Percentiles rank a stretch among this genome's conserved stretches.
Evolutionary conservation across 345 rosid species (phyloP).

Genomic region (Atalantia buxifolia): DNA sequence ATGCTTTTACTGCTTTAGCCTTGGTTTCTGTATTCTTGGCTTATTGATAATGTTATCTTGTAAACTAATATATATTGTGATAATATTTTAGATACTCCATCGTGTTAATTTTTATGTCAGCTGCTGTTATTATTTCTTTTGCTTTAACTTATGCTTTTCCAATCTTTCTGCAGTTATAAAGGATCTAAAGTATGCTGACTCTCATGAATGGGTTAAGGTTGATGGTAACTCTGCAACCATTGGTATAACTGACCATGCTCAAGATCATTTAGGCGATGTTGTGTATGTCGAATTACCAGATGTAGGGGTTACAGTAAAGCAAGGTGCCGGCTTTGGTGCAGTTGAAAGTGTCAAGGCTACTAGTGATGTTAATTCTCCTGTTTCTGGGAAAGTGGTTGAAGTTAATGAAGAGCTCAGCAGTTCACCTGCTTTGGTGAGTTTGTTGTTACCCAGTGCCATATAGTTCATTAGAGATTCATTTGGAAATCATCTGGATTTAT

Average conservation of each 20-base stretch:
- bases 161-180: slow-evolving; percentile 50
- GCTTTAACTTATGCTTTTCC: background rate
- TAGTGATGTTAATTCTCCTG: slow-evolving; percentile 88
- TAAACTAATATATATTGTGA: background rate
- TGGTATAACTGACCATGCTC: slow-evolving; percentile 97
- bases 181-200: slow-evolving; percentile 81
- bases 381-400: slow-evolving; percentile 80
- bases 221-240: slow-evolving; percentile 69
- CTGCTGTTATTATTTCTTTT: background rate
- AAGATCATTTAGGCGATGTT: slow-evolving; percentile 95
- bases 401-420: slow-evolving; percentile 58
- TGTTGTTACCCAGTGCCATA: slow-evolving; percentile 2
- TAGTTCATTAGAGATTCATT: background rate
- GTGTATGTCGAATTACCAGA: slow-evolving; percentile 93
- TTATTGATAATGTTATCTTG: background rate
- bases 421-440: slow-evolving; percentile 83
- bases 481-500: background rate
- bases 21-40: background rate
- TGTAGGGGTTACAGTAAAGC: slow-evolving; percentile 54
- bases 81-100: background rate
- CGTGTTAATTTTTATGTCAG: background rate
- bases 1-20: background rate
- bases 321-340: slow-evolving; percentile 85
- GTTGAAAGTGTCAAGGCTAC: slow-evolving; percentile 99
- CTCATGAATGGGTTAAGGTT: slow-evolving; percentile 94